phyloP scores from a whole-genome alignment of 1,284 basidiomycete genomes.

The Mrakiaceae sp. region DNA sequence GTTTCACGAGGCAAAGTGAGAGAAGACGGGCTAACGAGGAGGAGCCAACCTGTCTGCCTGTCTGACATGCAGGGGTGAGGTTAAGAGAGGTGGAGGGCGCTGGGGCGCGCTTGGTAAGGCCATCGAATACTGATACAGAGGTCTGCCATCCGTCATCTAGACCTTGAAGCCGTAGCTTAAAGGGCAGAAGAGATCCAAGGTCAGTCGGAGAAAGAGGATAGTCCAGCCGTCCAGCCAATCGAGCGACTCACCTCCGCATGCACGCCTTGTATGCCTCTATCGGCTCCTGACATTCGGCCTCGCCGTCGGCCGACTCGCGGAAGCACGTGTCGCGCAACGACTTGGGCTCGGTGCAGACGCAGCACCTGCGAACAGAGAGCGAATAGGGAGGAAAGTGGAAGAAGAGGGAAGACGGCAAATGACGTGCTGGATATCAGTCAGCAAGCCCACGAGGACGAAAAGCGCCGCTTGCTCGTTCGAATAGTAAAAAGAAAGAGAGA shows the following conservation, averaged over 20 bases:
- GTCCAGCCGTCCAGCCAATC: conserved; percentile 29
- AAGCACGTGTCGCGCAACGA: conserved; percentile 85
- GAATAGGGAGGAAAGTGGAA: neutral
- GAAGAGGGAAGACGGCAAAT: neutral
- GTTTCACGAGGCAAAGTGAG: too few relatives aligned
- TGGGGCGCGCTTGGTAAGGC: too few relatives aligned
- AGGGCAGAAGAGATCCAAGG: neutral
- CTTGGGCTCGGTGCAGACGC: conserved; percentile 92
- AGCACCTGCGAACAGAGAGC: conserved; percentile 44
- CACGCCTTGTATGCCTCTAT: conserved; percentile 72
- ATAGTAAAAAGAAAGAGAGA: neutral
- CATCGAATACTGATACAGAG: too few relatives aligned
- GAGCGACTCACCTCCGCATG: conserved; percentile 52
- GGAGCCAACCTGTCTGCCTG: too few relatives aligned
- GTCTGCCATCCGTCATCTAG: conserved; percentile 29
- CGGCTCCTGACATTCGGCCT: conserved; percentile 66
- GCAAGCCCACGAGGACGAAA: neutral
- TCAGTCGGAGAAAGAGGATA: neutral
- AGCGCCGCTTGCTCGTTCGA: neutral
- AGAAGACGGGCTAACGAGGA: too few relatives aligned
- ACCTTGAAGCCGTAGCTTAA: conserved; percentile 63
- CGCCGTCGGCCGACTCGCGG: conserved; percentile 63
- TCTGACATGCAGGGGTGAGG: too few relatives aligned
- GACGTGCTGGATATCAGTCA: neutral
- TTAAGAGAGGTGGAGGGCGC: too few relatives aligned